These are phyloP conservation scores for Pichia cactophila DNA, from an alignment of 1,139 yeast species.

Conservation along the genomic window DNA sequence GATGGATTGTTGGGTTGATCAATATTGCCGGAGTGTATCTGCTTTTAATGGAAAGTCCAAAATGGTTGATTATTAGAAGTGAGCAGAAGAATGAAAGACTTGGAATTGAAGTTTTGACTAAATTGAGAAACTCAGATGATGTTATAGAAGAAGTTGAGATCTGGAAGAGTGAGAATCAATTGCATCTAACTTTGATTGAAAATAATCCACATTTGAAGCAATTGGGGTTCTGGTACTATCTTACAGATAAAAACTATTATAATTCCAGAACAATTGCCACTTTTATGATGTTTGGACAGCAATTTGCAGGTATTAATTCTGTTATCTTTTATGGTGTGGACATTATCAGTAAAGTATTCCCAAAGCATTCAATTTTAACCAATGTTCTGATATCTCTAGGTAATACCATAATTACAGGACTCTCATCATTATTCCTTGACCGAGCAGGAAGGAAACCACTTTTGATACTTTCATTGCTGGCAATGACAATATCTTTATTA, in stretches of 20 bases:
- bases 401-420: conserved; percentile 65
- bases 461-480: conserved; percentile 51
- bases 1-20: conserved; percentile 44
- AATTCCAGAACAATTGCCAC: conserved; percentile 62
- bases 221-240: conserved; percentile 34
- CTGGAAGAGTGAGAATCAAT: conserved; percentile 24
- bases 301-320: conserved; percentile 86
- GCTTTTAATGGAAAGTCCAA: conserved; percentile 68
- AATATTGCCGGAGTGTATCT: conserved; percentile 40
- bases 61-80: conserved; percentile 49
- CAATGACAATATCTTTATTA: conserved; percentile 64
- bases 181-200: conserved; percentile 14
- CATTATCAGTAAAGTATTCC: conserved; percentile 61
- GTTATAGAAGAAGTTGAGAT: conserved; percentile 18
- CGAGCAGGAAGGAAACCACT: conserved; percentile 70
- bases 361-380: conserved; percentile 58
- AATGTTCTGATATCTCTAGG: conserved; percentile 69
- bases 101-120: conserved; percentile 23
- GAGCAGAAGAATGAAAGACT: conserved; percentile 23
- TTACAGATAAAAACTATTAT: conserved; percentile 42
- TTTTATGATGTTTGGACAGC: conserved; percentile 78
- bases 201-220: conserved; percentile 16
- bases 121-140: conserved; percentile 14
- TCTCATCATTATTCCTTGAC: conserved; percentile 69
- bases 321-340: conserved; percentile 89